Conservation (phyloP, 129 eudicot genomes). For the Chrysanthemum lavandulifolium region DNA sequence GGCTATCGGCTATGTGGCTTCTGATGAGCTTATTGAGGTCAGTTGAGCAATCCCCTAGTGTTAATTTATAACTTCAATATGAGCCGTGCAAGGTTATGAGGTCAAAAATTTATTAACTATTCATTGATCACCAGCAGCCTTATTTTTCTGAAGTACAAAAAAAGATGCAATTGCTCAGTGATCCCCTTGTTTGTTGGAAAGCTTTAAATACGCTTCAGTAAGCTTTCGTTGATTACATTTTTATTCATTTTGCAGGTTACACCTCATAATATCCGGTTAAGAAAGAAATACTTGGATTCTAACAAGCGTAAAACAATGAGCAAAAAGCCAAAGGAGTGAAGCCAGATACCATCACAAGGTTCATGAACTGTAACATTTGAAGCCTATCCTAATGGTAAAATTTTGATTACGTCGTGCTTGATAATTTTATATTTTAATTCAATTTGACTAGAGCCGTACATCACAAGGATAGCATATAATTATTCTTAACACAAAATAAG, state of each 20-base stretch:
- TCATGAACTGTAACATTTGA: slow-evolving; percentile 3
- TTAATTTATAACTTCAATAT: background rate
- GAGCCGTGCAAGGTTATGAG: background rate
- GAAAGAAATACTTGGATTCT: slow-evolving; percentile 76
- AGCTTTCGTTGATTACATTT: background rate
- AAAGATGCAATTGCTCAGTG: background rate
- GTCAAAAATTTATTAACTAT: background rate
- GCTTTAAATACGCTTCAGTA: background rate
- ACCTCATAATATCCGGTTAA: slow-evolving; percentile 71
- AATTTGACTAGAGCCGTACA: background rate
- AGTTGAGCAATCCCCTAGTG: slow-evolving; percentile 8
- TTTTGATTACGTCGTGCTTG: slow-evolving; percentile 17
- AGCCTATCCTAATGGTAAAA: slow-evolving; percentile 9
- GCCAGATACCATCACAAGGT: background rate
- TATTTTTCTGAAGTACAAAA: background rate
- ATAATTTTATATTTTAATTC: background rate
- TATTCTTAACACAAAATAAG: slow-evolving; percentile 19
- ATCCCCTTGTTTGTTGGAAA: background rate
- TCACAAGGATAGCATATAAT: slow-evolving; percentile 8
- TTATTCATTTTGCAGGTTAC: slow-evolving; percentile 54
- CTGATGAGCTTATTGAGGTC: slow-evolving; percentile 98
- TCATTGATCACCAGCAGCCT: background rate
- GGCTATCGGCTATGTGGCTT: slow-evolving; percentile 96
- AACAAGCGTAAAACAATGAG: slow-evolving; percentile 83
- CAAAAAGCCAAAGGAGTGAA: slow-evolving; percentile 65